Percentiles rank a stretch among this genome's conserved stretches.
These are phyloP conservation scores for Botrytis tulipae DNA, from an alignment of 2,329 filamentous ascomycete genomes.

Conservation along the genomic window DNA sequence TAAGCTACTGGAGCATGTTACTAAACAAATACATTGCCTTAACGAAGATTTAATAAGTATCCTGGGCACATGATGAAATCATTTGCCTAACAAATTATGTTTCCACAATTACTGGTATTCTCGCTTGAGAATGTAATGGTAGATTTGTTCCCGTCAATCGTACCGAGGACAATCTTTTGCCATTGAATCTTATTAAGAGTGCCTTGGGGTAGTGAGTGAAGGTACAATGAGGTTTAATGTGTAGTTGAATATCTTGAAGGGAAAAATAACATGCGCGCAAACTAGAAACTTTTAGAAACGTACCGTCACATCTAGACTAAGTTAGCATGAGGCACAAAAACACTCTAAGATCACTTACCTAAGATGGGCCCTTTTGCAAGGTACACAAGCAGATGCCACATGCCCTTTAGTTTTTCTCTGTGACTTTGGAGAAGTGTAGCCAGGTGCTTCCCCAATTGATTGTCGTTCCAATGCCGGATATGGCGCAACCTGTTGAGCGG, in stretches of 20 bases:
- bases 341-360: conserved; percentile 44
- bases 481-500: conserved; percentile 27
- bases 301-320: conserved; percentile 59
- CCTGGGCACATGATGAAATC: background rate
- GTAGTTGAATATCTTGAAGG: background rate
- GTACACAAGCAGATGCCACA: conserved; percentile 80
- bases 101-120: background rate
- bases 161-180: background rate
- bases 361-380: conserved; percentile 81
- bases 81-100: background rate
- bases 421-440: conserved; percentile 56
- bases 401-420: conserved; percentile 74
- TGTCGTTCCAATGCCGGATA: conserved; percentile 37
- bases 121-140: conserved; percentile 8
- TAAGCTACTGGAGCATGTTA: conserved; percentile 4
- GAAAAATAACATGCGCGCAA: conserved; percentile 20
- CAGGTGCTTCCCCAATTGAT: conserved; percentile 45
- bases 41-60: background rate
- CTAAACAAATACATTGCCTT: background rate
- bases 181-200: too few relatives aligned
- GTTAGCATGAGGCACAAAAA: conserved; percentile 38
- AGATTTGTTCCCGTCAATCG: background rate
- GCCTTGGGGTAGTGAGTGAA: background rate
- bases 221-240: background rate
- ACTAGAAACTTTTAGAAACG: conserved; percentile 40